phyloP scores from a whole-genome alignment of 2,329 filamentous ascomycete species.

The Curvularia sp. region DNA sequence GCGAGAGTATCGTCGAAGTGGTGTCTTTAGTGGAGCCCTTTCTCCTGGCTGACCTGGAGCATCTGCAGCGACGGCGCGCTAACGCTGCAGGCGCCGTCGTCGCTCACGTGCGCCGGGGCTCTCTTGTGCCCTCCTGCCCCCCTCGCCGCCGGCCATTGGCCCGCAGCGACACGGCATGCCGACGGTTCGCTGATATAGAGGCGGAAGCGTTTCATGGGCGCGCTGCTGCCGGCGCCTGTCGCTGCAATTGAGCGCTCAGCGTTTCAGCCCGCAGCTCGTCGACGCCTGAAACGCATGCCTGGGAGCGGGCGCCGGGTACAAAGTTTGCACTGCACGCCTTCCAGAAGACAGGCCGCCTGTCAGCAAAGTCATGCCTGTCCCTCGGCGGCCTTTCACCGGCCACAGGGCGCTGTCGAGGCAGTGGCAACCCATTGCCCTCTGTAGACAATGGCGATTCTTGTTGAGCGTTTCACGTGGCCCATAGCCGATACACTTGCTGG shows the following conservation, averaged over 20 bases:
- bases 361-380: not conserved
- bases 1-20: slow-evolving; percentile 20
- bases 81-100: slow-evolving; percentile 8
- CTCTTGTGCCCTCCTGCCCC: too few species aligned
- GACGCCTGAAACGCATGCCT: not conserved
- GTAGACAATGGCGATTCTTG: too few species aligned
- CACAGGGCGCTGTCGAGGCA: not conserved
- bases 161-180: too few species aligned
- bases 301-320: not conserved
- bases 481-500: too few species aligned
- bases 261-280: slow-evolving; percentile 36
- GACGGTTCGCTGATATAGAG: too few species aligned
- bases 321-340: not conserved
- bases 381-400: slow-evolving; percentile 1
- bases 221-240: slow-evolving; percentile 26
- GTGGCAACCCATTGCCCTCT: not conserved
- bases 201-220: slow-evolving; percentile 24
- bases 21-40: slow-evolving; percentile 29
- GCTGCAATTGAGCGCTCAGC: slow-evolving; percentile 20
- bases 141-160: too few species aligned
- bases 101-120: slow-evolving; percentile 24
- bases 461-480: too few species aligned
- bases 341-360: not conserved
- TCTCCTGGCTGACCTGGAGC: slow-evolving; percentile 18
- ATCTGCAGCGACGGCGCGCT: slow-evolving; percentile 21